Conservation (phyloP, 2,329 filamentous ascomycete genomes). For the Arthrinium phaeospermum region DNA sequence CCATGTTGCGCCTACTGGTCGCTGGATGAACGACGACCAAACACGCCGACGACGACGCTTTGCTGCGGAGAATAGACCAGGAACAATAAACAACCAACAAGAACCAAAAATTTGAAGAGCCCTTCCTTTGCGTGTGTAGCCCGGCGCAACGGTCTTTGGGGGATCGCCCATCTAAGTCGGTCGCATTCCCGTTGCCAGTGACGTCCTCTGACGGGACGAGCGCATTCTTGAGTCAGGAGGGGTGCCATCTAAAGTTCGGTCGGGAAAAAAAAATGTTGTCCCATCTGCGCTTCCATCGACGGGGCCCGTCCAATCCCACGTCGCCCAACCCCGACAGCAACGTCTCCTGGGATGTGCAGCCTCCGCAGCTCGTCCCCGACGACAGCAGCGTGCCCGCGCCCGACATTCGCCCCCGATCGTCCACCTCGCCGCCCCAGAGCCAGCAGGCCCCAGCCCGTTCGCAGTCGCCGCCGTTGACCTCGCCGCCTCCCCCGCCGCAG, state of each 20-base stretch:
- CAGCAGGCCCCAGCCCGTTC: slow-evolving; percentile 42
- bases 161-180: neutral
- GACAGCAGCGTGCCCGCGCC: slow-evolving; percentile 52
- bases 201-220: slow-evolving; percentile 6
- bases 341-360: slow-evolving; percentile 46
- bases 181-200: neutral
- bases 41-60: neutral
- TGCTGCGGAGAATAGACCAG: neutral
- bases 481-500: slow-evolving; percentile 44
- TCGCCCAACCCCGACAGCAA: slow-evolving; percentile 57
- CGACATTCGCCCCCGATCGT: slow-evolving; percentile 46
- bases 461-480: slow-evolving; percentile 41
- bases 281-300: slow-evolving; percentile 64
- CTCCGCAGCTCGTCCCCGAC: slow-evolving; percentile 48
- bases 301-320: slow-evolving; percentile 60
- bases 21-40: slow-evolving; percentile 10
- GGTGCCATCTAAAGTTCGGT: neutral
- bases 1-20: slow-evolving; percentile 3
- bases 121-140: neutral
- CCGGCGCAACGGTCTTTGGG: neutral
- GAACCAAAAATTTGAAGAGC: neutral
- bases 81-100: neutral
- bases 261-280: slow-evolving; percentile 49
- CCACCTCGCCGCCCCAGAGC: slow-evolving; percentile 33
- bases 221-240: slow-evolving; percentile 16